phyloP scores from a whole-genome alignment of 1,284 basidiomycete genomes.

The Psilocybe mexicana region DNA sequence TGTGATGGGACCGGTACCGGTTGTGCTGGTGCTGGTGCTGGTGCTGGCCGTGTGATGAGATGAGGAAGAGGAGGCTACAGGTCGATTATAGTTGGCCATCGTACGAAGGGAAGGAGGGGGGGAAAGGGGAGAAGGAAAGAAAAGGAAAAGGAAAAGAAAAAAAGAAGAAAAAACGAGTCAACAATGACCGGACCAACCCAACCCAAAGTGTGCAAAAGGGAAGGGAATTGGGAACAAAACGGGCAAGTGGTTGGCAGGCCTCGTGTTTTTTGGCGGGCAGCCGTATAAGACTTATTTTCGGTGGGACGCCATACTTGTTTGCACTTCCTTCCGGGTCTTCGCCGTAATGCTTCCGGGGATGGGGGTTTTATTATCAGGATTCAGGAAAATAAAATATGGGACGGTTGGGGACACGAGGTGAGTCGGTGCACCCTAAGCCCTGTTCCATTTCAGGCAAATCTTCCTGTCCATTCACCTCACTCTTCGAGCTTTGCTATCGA shows the following conservation, averaged over 20 bases:
- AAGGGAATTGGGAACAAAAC: constrained; percentile 32
- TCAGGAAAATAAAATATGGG: not conserved
- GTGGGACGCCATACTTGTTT: constrained; percentile 16
- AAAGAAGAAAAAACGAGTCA: constrained; percentile 10
- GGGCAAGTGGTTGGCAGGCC: constrained; percentile 20
- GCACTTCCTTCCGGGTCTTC: constrained; percentile 28
- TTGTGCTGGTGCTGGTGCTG: too few relatives aligned
- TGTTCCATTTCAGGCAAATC: constrained; percentile 19
- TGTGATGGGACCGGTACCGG: not conserved
- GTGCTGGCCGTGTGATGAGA: not conserved
- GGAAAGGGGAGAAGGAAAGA: not conserved
- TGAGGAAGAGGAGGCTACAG: constrained; percentile 12
- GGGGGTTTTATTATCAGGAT: not conserved
- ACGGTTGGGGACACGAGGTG: constrained; percentile 9
- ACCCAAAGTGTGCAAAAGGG: constrained; percentile 25
- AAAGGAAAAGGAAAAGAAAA: constrained; percentile 15
- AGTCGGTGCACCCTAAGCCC: constrained; percentile 24
- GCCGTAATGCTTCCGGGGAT: constrained; percentile 26
- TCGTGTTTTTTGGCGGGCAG: constrained; percentile 33
- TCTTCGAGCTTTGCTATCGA: too few relatives aligned
- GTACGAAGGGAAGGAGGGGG: constrained; percentile 4
- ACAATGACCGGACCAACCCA: constrained; percentile 20
- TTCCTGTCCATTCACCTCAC: constrained; percentile 1
- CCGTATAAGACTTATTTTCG: constrained; percentile 24
- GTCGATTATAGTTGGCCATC: constrained; percentile 15